Evolutionary conservation across 1,139 yeast genomes (phyloP), one percentile per base, ranked within the genome.

Genomic region (Saccharomyces hybrid): DNA sequence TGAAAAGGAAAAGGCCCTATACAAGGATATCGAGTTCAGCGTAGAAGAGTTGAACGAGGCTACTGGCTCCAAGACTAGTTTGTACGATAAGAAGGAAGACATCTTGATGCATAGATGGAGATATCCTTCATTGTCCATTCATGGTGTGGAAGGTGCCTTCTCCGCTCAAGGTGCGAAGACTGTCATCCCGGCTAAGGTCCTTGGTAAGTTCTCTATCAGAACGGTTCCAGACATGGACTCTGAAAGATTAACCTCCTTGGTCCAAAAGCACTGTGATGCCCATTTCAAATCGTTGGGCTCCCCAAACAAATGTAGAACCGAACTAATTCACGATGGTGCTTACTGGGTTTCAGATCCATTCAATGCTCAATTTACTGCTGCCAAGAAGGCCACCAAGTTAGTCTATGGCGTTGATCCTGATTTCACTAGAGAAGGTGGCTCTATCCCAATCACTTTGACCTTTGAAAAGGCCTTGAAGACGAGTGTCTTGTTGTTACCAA

Each of bases 21-120:
- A 93, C 71, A 95, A 91, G 61, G 79, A 79, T 57, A 90, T 93
- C 69, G 96, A 90, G 68, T 93, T 87, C 71, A 83, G 86, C 51
- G 81, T 90, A 54, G 84, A 79, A 47, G 99, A 91, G 62, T 81
- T 93, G 70, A 88, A 91, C 70, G 83, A 83, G 46, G 96, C 97
- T 51, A 76, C 93, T 42, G 98, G 98, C 52, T 85, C 96, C 25
- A 71, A 87, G 60, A 90, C 97, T 48, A 82, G 90, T 46, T 77
- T 91, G 59, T 85, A 85, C 73, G 79, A 82, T 59, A 79, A 80
- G 69, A 88, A 89, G 73, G 84, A 88, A 74, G 86, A 84, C 57
- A 86, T 91, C 61, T 81, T 93, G 68, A 93, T 90, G 85, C 97
- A 93, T 73, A 85, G 99, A 80, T 93, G 99, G 99, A 85, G 99